Evolutionary conservation across 441 rosid species (phyloP).

Genomic region (Daphne laureola): DNA sequence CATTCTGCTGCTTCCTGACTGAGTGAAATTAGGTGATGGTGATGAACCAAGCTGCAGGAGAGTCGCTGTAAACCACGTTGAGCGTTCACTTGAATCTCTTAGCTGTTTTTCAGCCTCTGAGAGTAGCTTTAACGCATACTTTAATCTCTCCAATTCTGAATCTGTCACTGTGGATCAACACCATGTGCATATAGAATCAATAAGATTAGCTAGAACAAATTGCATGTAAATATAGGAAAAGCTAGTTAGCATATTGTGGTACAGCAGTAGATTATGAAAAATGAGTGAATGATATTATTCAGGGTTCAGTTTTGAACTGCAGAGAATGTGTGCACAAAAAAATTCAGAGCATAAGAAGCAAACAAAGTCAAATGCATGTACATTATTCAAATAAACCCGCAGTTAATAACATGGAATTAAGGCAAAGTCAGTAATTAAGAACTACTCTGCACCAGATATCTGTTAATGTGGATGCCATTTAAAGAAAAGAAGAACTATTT

Average conservation of each 20-base stretch:
- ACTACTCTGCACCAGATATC: too few relatives aligned
- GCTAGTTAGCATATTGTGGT: too few relatives aligned
- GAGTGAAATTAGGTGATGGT: constrained; percentile 70
- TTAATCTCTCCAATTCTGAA: constrained; percentile 73
- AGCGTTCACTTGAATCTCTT: constrained; percentile 81
- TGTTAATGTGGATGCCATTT: too few relatives aligned
- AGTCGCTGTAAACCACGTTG: constrained; percentile 97
- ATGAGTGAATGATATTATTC: not conserved
- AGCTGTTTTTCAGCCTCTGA: constrained; percentile 95
- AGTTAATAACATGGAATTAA: too few relatives aligned
- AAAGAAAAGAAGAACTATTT: too few relatives aligned
- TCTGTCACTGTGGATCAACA: constrained; percentile 56
- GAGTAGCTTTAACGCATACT: constrained; percentile 92
- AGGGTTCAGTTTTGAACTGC: not conserved
- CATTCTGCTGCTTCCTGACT: constrained; percentile 74
- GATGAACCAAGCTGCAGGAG: constrained; percentile 88
- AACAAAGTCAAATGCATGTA: too few relatives aligned
- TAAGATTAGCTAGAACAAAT: too few relatives aligned
- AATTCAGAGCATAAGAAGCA: too few relatives aligned
- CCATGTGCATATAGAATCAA: constrained; percentile 13
- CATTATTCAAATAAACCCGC: too few relatives aligned
- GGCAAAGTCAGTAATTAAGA: too few relatives aligned
- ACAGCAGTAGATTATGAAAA: too few relatives aligned
- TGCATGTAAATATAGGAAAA: not conserved
- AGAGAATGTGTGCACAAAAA: too few relatives aligned